Conservation (phyloP, 2,329 filamentous ascomycete genomes). For the Calonectria honghensis region DNA sequence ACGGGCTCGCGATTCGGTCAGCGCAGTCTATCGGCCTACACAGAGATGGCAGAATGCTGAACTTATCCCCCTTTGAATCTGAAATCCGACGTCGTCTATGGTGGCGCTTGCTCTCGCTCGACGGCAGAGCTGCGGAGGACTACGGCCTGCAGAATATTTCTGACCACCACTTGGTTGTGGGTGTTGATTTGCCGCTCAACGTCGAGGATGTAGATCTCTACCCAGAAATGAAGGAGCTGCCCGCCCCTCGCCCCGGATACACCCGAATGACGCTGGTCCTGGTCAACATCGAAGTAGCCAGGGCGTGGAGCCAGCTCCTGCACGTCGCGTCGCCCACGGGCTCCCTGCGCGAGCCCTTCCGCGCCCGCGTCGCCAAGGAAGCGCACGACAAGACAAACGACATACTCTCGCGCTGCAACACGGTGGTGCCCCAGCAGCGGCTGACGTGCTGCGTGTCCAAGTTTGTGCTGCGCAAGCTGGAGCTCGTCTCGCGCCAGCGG, state of each 20-base stretch:
- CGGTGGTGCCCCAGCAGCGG: slow-evolving; percentile 67
- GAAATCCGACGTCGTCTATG: slow-evolving; percentile 75
- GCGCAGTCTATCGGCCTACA: slow-evolving; percentile 73
- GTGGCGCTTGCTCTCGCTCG: slow-evolving; percentile 71
- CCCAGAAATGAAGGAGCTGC: slow-evolving; percentile 69
- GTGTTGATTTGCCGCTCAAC: slow-evolving; percentile 73
- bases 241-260: slow-evolving; percentile 68
- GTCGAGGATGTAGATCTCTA: slow-evolving; percentile 70
- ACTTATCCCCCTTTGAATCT: slow-evolving; percentile 71
- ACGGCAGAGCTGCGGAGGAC: slow-evolving; percentile 72
- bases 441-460: slow-evolving; percentile 55
- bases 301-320: slow-evolving; percentile 51
- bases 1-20: slow-evolving; percentile 66
- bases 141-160: slow-evolving; percentile 65
- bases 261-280: slow-evolving; percentile 76
- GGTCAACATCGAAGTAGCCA: slow-evolving; percentile 70
- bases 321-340: slow-evolving; percentile 44
- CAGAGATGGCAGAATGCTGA: slow-evolving; percentile 67
- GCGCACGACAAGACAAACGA: slow-evolving; percentile 59
- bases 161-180: slow-evolving; percentile 41
- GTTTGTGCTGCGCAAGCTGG: slow-evolving; percentile 59
- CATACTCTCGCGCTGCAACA: slow-evolving; percentile 66
- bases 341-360: slow-evolving; percentile 55
- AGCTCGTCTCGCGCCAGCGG: slow-evolving; percentile 71
- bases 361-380: slow-evolving; percentile 63